Conservation (phyloP, 108 stramenopile genomes). For the Hondaea fermentalgiana region DNA sequence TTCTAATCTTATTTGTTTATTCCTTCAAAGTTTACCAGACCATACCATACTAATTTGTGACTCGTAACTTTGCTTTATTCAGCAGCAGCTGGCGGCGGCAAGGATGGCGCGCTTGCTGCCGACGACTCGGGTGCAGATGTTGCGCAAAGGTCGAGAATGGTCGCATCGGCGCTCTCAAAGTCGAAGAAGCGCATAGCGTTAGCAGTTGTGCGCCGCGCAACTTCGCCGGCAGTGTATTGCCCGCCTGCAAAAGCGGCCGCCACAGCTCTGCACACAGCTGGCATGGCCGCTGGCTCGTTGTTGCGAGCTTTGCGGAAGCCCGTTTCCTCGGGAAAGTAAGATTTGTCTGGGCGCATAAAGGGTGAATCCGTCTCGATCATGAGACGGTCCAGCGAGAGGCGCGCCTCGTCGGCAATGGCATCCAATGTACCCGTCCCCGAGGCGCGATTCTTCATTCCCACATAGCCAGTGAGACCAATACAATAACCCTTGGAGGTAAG, state of each 20-base stretch:
- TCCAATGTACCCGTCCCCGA: neutral
- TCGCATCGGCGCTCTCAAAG: neutral
- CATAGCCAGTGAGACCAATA: slow-evolving; percentile 17
- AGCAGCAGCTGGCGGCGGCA: too few species aligned
- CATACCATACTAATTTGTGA: too few species aligned
- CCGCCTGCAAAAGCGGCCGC: neutral
- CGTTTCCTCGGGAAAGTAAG: neutral
- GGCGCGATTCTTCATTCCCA: slow-evolving; percentile 12
- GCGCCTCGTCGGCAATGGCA: neutral
- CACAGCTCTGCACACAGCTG: neutral
- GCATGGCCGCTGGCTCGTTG: slow-evolving; percentile 4
- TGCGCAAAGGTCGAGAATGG: neutral
- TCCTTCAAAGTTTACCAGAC: too few species aligned
- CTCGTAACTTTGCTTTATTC: too few species aligned
- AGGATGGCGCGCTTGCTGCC: too few species aligned
- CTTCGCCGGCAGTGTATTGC: neutral
- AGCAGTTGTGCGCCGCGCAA: slow-evolving; percentile 2
- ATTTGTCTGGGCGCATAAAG: slow-evolving; percentile 20
- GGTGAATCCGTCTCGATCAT: slow-evolving; percentile 27
- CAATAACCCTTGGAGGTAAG: neutral
- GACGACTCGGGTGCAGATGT: too few species aligned
- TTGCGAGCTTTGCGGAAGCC: neutral
- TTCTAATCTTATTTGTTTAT: too few species aligned
- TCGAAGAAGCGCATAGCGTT: neutral
- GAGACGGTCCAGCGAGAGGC: neutral